These are phyloP conservation scores for Pulveroboletus sp. DNA, from an alignment of 768 basidiomycete species.

Conservation along the genomic window DNA sequence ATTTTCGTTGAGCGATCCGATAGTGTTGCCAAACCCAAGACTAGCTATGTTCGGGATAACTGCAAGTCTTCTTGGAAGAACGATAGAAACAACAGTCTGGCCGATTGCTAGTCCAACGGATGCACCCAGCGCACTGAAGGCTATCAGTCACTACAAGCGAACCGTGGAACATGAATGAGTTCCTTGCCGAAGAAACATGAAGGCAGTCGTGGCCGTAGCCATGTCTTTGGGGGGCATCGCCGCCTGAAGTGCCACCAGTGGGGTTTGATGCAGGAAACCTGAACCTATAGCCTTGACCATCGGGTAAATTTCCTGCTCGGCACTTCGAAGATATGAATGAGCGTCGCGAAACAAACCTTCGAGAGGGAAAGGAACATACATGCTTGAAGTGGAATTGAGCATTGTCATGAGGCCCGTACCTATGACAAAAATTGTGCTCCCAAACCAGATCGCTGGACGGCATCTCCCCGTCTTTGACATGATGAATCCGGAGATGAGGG, in stretches of 20 bases:
- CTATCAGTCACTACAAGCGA: background rate
- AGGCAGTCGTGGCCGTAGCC: constrained; percentile 72
- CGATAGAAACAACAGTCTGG: constrained; percentile 61
- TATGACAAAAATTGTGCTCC: constrained; percentile 54
- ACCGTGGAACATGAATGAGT: background rate
- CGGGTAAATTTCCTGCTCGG: constrained; percentile 57
- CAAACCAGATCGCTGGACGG: constrained; percentile 57
- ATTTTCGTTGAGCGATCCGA: constrained; percentile 41
- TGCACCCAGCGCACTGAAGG: constrained; percentile 57
- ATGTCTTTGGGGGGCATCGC: constrained; percentile 83
- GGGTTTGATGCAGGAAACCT: constrained; percentile 61
- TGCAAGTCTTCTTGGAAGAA: constrained; percentile 36
- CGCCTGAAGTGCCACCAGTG: constrained; percentile 72
- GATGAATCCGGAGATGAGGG: constrained; percentile 55
- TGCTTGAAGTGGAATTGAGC: constrained; percentile 54
- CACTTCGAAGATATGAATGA: constrained; percentile 35
- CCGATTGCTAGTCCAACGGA: constrained; percentile 70
- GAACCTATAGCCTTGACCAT: constrained; percentile 59
- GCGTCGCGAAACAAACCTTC: background rate
- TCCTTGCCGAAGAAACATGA: constrained; percentile 62
- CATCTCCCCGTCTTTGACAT: constrained; percentile 56
- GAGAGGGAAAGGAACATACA: constrained; percentile 29
- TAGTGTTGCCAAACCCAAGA: constrained; percentile 32
- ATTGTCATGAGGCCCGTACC: constrained; percentile 72
- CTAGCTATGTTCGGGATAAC: constrained; percentile 30